phyloP scores from a whole-genome alignment of 257 asterid genomes.

The Salvia hispanica region DNA sequence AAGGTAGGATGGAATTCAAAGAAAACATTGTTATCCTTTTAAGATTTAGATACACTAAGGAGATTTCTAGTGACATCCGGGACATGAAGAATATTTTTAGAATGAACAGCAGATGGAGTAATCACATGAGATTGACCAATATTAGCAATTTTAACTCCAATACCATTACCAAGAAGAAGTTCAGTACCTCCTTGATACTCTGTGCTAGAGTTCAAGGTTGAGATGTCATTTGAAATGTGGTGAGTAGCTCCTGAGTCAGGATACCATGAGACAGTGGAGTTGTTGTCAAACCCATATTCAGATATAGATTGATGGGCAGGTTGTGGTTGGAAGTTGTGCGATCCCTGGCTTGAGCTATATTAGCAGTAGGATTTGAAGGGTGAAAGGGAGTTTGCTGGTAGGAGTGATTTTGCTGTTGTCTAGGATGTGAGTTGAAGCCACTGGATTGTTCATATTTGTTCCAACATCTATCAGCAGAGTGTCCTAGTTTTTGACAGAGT shows the following conservation, averaged over 20 bases:
- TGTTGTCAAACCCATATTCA: background rate
- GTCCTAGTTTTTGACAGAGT: background rate
- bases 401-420: no score
- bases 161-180: background rate
- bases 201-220: background rate
- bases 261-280: background rate
- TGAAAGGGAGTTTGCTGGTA: no score
- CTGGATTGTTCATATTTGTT: background rate
- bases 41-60: background rate
- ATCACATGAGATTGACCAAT: background rate
- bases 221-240: background rate
- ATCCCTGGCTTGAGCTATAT: background rate
- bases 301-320: background rate
- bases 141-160: background rate
- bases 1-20: no score
- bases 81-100: background rate
- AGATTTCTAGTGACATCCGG: background rate
- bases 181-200: background rate
- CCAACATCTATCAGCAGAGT: background rate
- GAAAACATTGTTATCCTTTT: background rate
- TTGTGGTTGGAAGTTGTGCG: background rate
- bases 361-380: background rate
- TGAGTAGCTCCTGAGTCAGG: background rate
- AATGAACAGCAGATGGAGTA: no score
- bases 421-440: no score